These are phyloP conservation scores for Extremus antarcticus DNA, from an alignment of 495 filamentous ascomycete genomes.

Conservation along the genomic window DNA sequence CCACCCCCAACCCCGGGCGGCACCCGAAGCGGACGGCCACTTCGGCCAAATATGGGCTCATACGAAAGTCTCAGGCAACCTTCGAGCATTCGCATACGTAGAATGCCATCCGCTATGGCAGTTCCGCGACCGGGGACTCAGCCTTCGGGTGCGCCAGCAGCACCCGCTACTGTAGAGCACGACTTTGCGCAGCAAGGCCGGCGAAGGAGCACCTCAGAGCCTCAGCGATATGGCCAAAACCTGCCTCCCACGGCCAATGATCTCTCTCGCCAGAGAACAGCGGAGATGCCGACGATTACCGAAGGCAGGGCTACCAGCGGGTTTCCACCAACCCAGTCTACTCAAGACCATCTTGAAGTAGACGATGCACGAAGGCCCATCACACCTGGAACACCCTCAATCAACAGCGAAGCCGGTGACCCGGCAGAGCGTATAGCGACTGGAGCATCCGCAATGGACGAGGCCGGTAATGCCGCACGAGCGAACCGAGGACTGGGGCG, in stretches of 20 bases:
- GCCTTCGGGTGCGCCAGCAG: background rate
- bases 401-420: background rate
- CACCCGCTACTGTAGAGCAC: background rate
- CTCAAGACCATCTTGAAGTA: background rate
- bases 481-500: constrained; percentile 10
- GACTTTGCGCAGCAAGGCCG: background rate
- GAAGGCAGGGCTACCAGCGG: background rate
- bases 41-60: background rate
- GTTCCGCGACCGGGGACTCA: background rate
- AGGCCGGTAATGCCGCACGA: constrained; percentile 14
- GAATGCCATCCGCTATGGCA: constrained; percentile 1
- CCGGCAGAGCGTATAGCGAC: constrained; percentile 1
- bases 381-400: background rate
- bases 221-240: constrained; percentile 7
- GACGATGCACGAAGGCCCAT: constrained; percentile 1
- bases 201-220: constrained; percentile 18
- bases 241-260: background rate
- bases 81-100: constrained; percentile 17
- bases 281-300: constrained; percentile 4
- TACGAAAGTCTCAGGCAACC: constrained; percentile 9
- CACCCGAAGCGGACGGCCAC: too few species aligned
- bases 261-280: constrained; percentile 5
- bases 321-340: background rate
- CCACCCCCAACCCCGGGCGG: background rate
- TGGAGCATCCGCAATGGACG: constrained; percentile 6